A percentile compares a stretch with the other conserved stretches of the same genome.
Evolutionary conservation across 2,329 filamentous ascomycete genomes (phyloP).

Genomic region (Exophiala phaeomuriformis): DNA sequence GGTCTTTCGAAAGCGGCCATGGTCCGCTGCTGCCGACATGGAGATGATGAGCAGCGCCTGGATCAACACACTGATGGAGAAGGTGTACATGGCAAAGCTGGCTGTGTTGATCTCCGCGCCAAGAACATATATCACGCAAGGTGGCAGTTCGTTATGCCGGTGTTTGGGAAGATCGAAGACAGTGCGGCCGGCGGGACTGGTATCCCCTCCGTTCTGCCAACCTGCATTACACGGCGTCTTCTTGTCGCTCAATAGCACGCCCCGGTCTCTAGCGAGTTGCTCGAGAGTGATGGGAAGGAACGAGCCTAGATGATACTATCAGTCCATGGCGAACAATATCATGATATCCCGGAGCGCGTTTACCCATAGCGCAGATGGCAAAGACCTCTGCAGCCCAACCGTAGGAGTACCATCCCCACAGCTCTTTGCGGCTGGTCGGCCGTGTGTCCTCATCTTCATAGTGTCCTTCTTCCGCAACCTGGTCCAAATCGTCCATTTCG

Average conservation of each 20-base stretch:
- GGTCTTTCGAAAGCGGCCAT: slow-evolving; percentile 84
- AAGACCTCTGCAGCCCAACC: slow-evolving; percentile 95
- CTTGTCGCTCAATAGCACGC: slow-evolving; percentile 72
- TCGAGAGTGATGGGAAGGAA: slow-evolving; percentile 96
- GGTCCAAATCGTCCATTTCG: slow-evolving; percentile 31
- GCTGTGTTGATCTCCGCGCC: slow-evolving; percentile 89
- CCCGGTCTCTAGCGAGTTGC: slow-evolving; percentile 84
- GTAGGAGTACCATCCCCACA: slow-evolving; percentile 92
- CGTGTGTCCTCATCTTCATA: slow-evolving; percentile 81
- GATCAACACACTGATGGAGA: slow-evolving; percentile 81
- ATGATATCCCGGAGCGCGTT: slow-evolving; percentile 17
- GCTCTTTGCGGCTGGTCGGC: slow-evolving; percentile 79
- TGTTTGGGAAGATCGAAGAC: slow-evolving; percentile 22
- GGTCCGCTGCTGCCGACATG: slow-evolving; percentile 92
- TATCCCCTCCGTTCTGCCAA: slow-evolving; percentile 37
- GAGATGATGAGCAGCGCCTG: slow-evolving; percentile 89
- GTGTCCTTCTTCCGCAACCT: slow-evolving; percentile 36
- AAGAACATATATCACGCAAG: slow-evolving; percentile 71
- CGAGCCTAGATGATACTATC: slow-evolving; percentile 52
- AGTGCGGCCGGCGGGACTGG: slow-evolving; percentile 30
- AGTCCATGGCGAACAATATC: neutral
- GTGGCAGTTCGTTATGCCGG: slow-evolving; percentile 21
- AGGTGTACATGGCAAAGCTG: slow-evolving; percentile 97
- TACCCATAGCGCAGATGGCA: slow-evolving; percentile 77
- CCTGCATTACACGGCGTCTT: slow-evolving; percentile 62